Evolutionary conservation across 1,284 basidiomycete species (phyloP).

Genomic region (Microbotryomycetes sp.): DNA sequence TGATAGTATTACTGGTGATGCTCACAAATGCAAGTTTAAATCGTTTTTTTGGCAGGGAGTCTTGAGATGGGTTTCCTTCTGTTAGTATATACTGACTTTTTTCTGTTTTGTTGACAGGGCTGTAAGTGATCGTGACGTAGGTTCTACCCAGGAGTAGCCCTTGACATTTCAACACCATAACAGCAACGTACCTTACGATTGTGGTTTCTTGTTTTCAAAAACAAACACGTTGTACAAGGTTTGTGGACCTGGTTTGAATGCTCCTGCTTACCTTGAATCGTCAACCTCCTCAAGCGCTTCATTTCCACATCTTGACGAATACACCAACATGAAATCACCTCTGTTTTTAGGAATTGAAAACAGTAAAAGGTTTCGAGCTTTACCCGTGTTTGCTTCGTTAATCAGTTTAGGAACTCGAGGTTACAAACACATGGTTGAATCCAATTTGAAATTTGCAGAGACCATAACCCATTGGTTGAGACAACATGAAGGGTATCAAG

Average conservation of each 20-base stretch:
- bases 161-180: too few relatives aligned
- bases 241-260: conserved; percentile 42
- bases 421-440: conserved; percentile 44
- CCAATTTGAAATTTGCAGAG: conserved; percentile 47
- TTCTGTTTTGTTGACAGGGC: conserved; percentile 2
- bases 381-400: conserved; percentile 49
- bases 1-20: conserved; percentile 49
- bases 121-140: not conserved
- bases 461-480: conserved; percentile 31
- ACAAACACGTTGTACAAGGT: conserved; percentile 40
- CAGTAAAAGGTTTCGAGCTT: conserved; percentile 48
- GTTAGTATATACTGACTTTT: not conserved
- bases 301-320: conserved; percentile 19
- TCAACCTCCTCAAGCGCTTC: not conserved
- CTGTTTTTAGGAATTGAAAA: conserved; percentile 49
- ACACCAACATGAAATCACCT: conserved; percentile 41
- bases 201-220: conserved; percentile 49
- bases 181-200: conserved; percentile 49
- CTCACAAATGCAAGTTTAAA: conserved; percentile 41
- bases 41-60: not conserved
- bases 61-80: not conserved
- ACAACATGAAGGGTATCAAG: conserved; percentile 37
- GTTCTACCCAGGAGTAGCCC: conserved; percentile 7
- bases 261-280: conserved; percentile 45
- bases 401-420: conserved; percentile 46